These are phyloP conservation scores for Phaeodactylum tricornutum DNA, from an alignment of 108 stramenopile genomes.

Conservation along the genomic window DNA sequence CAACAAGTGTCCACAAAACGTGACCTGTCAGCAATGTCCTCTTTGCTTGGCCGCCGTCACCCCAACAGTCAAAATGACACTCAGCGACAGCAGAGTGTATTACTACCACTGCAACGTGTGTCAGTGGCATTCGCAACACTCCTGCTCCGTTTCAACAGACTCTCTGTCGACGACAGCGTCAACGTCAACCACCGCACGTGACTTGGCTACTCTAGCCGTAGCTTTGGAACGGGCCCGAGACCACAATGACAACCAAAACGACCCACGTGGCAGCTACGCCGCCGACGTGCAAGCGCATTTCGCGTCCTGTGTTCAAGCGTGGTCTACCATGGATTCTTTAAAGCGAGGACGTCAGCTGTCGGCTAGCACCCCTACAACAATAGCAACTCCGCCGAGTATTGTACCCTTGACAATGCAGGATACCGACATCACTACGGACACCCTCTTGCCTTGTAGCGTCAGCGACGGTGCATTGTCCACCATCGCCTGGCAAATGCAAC, in stretches of 20 bases:
- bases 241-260: slow-evolving; percentile 14
- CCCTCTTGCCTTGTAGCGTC: not conserved
- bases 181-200: not conserved
- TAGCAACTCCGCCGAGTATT: not conserved
- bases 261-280: slow-evolving; percentile 2
- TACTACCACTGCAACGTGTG: slow-evolving; percentile 42
- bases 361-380: slow-evolving; percentile 14
- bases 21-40: slow-evolving; percentile 49
- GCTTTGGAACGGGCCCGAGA: slow-evolving; percentile 19
- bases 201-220: slow-evolving; percentile 6
- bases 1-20: slow-evolving; percentile 22
- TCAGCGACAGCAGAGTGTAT: no score
- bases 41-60: slow-evolving; percentile 39
- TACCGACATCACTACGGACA: not conserved
- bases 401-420: not conserved
- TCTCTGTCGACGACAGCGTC: slow-evolving; percentile 12
- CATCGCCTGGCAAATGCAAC: not conserved
- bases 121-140: slow-evolving; percentile 28
- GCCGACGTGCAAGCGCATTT: slow-evolving; percentile 6
- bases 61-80: slow-evolving; percentile 5
- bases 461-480: no score
- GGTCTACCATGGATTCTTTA: no score
- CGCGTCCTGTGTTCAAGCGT: no score
- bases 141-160: not conserved
- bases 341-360: no score